These are phyloP conservation scores for Fusarium sp. DNA, from an alignment of 2,329 filamentous ascomycete genomes.

Conservation along the genomic window DNA sequence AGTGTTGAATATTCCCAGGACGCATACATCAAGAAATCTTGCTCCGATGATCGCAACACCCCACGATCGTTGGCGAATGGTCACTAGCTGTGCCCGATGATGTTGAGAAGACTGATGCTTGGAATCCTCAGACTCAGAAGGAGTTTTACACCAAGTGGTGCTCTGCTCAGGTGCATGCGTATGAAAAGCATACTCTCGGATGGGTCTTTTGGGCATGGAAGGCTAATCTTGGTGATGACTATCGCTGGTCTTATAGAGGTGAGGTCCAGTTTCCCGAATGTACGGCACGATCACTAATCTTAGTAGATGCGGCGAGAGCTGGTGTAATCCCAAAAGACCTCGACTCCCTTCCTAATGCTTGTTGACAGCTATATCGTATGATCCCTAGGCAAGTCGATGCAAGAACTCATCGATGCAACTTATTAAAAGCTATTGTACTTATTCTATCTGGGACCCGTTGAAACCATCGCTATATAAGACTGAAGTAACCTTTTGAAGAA, in stretches of 20 bases:
- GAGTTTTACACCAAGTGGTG: constrained; percentile 43
- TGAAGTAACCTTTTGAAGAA: neutral
- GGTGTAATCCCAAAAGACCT: constrained; percentile 39
- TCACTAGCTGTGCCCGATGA: constrained; percentile 60
- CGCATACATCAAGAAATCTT: constrained; percentile 61
- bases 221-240: constrained; percentile 37
- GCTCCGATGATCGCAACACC: constrained; percentile 55
- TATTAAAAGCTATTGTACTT: neutral
- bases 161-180: constrained; percentile 37
- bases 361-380: neutral
- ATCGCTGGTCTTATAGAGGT: constrained; percentile 42
- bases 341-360: constrained; percentile 25
- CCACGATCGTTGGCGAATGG: constrained; percentile 67
- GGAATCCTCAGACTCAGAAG: constrained; percentile 34
- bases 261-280: neutral
- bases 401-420: no score
- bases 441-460: neutral
- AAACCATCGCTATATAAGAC: neutral
- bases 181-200: constrained; percentile 35
- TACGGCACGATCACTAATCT: neutral
- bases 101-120: constrained; percentile 54
- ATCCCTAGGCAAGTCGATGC: neutral
- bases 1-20: constrained; percentile 45
- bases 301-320: constrained; percentile 29
- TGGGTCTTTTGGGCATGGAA: constrained; percentile 44